Conservation (phyloP, 441 rosid genomes). For the Biscutella laevigata region DNA sequence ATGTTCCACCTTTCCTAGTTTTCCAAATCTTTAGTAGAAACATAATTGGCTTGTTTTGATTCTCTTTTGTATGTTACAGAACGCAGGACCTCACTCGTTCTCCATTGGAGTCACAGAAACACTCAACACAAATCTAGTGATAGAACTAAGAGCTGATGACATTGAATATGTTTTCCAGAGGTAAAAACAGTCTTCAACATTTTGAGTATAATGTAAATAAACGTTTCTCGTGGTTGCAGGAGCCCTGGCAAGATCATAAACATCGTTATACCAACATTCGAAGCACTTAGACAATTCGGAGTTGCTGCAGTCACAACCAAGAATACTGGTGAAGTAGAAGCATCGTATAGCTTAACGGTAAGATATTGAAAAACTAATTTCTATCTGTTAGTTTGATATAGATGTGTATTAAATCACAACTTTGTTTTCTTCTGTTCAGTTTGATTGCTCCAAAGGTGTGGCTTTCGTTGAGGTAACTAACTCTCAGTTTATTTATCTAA, state of each 20-base stretch:
- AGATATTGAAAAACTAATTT: background rate
- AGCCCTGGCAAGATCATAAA: slow-evolving; percentile 82
- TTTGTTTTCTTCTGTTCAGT: slow-evolving; percentile 37
- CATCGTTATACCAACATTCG: slow-evolving; percentile 66
- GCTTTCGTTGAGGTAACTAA: slow-evolving; percentile 60
- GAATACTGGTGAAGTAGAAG: slow-evolving; percentile 84
- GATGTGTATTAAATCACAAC: background rate
- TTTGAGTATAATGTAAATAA: slow-evolving; percentile 4
- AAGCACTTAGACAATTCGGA: slow-evolving; percentile 83
- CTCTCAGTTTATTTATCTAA: background rate
- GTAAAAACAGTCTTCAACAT: slow-evolving; percentile 17
- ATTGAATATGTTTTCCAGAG: slow-evolving; percentile 92
- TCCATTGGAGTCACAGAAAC: slow-evolving; percentile 89
- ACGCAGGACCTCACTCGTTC: slow-evolving; percentile 75
- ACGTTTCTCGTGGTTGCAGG: slow-evolving; percentile 35
- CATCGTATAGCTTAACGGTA: slow-evolving; percentile 92
- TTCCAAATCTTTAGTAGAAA: no score
- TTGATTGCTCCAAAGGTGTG: slow-evolving; percentile 79
- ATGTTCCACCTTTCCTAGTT: slow-evolving; percentile 24
- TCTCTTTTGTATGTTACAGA: slow-evolving; percentile 36
- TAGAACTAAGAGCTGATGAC: slow-evolving; percentile 88
- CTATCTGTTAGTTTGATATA: background rate
- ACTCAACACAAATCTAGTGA: slow-evolving; percentile 71
- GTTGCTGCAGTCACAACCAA: slow-evolving; percentile 58
- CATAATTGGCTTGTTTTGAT: background rate